These are phyloP conservation scores for Umbelopsis isabellina DNA, from an alignment of 192 early-diverging fungal genomes.

Conservation along the genomic window DNA sequence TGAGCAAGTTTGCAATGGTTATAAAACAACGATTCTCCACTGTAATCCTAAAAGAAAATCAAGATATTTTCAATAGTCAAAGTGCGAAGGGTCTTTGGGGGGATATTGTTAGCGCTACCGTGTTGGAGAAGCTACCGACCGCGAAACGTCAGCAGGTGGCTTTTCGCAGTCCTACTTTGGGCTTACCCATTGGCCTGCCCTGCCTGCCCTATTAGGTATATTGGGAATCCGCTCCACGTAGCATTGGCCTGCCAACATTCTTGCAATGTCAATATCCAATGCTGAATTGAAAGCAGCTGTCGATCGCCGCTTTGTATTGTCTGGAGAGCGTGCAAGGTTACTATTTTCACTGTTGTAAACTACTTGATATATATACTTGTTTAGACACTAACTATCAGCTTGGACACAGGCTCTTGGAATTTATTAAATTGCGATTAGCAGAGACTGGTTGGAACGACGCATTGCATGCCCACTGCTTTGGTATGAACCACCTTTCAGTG, in stretches of 20 bases:
- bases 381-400: background rate
- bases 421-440: constrained; percentile 27
- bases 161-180: constrained; percentile 19
- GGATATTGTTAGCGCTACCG: constrained; percentile 14
- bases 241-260: background rate
- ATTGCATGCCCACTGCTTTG: constrained; percentile 34
- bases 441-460: constrained; percentile 39
- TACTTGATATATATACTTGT: background rate
- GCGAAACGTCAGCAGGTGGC: constrained; percentile 24
- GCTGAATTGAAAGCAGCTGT: constrained; percentile 27
- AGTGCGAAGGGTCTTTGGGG: constrained; percentile 11
- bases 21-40: constrained; percentile 1
- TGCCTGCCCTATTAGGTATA: no score
- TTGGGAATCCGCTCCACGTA: background rate
- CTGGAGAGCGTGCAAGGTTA: constrained; percentile 37
- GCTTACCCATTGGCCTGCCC: background rate
- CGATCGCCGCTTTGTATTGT: constrained; percentile 31
- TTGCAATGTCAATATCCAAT: constrained; percentile 10
- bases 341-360: no score
- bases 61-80: constrained; percentile 1
- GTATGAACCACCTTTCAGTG: background rate
- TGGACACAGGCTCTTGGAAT: constrained; percentile 23
- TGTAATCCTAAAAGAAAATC: background rate
- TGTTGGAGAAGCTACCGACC: constrained; percentile 12
- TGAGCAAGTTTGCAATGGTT: background rate